Percentiles rank a stretch among this genome's conserved stretches.
Evolutionary conservation across 2,329 filamentous ascomycete genomes (phyloP).

Genomic region (Cercospora nicotianae): DNA sequence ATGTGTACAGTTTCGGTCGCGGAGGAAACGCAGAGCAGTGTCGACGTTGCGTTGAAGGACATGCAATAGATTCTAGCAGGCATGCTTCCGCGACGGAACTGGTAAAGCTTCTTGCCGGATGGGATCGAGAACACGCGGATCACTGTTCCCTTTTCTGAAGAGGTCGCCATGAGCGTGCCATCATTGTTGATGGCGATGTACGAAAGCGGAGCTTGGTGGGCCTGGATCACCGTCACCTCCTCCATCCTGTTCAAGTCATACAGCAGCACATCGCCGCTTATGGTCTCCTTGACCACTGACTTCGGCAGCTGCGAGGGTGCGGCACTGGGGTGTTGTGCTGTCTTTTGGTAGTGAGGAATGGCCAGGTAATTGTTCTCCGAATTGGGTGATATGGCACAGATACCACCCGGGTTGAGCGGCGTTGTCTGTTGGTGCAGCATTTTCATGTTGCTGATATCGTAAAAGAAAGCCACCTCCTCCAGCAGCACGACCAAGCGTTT

Average conservation of each 20-base stretch:
- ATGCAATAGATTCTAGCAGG: slow-evolving; percentile 97
- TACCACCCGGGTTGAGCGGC: slow-evolving; percentile 82
- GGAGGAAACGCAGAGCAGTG: slow-evolving; percentile 90
- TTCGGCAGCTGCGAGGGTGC: slow-evolving; percentile 82
- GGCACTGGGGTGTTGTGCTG: slow-evolving; percentile 37
- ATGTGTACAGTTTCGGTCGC: slow-evolving; percentile 96
- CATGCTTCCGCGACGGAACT: slow-evolving; percentile 93
- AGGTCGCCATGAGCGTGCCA: slow-evolving; percentile 86
- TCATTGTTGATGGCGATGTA: slow-evolving; percentile 91
- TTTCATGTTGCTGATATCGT: slow-evolving; percentile 98
- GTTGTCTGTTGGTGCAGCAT: slow-evolving; percentile 89
- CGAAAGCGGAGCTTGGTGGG: slow-evolving; percentile 86
- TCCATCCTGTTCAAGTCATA: slow-evolving; percentile 89
- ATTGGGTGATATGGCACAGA: slow-evolving; percentile 88
- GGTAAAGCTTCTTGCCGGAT: slow-evolving; percentile 86
- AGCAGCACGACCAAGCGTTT: slow-evolving; percentile 91
- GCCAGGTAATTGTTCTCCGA: slow-evolving; percentile 95
- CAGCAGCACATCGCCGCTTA: slow-evolving; percentile 86
- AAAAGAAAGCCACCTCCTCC: slow-evolving; percentile 95
- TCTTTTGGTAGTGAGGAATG: slow-evolving; percentile 77
- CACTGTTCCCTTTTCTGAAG: slow-evolving; percentile 96
- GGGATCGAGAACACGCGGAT: slow-evolving; percentile 94
- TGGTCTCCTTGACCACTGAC: slow-evolving; percentile 65
- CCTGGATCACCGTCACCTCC: slow-evolving; percentile 92
- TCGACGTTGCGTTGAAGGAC: slow-evolving; percentile 95